Evolutionary conservation across 192 early-diverging fungal genomes (phyloP).

Genomic region (Piromyces sp.): DNA sequence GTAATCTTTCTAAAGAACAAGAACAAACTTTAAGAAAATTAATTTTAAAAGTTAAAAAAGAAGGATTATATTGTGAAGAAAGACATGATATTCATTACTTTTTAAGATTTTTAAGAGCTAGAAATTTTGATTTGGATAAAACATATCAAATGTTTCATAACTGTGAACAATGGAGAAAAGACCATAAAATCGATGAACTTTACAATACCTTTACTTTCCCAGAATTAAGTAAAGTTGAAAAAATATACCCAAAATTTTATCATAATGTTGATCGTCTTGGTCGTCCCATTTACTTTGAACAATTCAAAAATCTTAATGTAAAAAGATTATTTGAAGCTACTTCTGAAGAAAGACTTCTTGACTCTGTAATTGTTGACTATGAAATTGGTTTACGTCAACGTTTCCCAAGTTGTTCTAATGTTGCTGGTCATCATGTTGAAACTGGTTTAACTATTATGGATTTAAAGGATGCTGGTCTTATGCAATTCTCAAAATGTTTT

Average conservation of each 20-base stretch:
- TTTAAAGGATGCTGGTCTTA: conserved; percentile 65
- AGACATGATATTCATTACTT: conserved; percentile 48
- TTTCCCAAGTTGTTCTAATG: conserved; percentile 57
- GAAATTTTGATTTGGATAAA: conserved; percentile 44
- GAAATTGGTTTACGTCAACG: conserved; percentile 50
- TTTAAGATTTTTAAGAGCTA: conserved; percentile 53
- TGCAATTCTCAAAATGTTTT: conserved; percentile 49
- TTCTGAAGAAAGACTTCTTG: conserved; percentile 45
- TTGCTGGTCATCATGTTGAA: conserved; percentile 44
- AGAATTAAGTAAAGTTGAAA: conserved; percentile 36
- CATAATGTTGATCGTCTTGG: conserved; percentile 84
- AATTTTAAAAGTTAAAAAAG: conserved; percentile 27
- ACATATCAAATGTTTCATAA: conserved; percentile 56
- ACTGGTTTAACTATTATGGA: conserved; percentile 81
- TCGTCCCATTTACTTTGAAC: conserved; percentile 84
- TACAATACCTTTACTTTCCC: conserved; percentile 33
- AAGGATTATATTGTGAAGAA: conserved; percentile 28
- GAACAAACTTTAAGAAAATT: not conserved
- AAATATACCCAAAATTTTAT: conserved; percentile 56
- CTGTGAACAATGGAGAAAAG: conserved; percentile 46
- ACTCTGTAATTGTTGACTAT: conserved; percentile 59
- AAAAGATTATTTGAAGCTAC: conserved; percentile 41
- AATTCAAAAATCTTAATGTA: conserved; percentile 50
- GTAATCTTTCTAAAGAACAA: not conserved
- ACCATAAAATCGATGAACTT: conserved; percentile 14